Evolutionary conservation across 148 eudicot species (phyloP), one percentile per base, ranked within the genome.

Genomic region (Simmondsia chinensis): DNA sequence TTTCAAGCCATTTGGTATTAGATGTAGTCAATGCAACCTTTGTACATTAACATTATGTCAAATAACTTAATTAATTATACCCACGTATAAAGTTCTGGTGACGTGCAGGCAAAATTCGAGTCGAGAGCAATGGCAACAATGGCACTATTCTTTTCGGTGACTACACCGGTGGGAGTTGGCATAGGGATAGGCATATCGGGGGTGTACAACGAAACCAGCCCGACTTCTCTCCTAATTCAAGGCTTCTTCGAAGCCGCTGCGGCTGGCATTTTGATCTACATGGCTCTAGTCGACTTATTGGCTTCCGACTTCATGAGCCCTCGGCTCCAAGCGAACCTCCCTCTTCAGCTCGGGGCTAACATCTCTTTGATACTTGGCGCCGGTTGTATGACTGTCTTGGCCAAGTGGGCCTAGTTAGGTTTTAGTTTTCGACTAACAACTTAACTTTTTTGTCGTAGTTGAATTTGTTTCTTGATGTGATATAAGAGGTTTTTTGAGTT

Each of bases 241-340:
- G 91, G 91, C 22, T 19, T 74, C 0, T 71, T 82, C 22, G 71
- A 72, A 13, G 56, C 91, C 0, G 82, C 72, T 2, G 78, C 91
- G 0, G 71, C 82, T 0, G 91, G 91, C 15, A 82, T 82, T 20
- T 56, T 82, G 33, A 66, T 77, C 8, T 82, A 82, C 45, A 82
- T 82, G 91, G 76, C 84, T n/a, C 73, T 82, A 1, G 91, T 82
- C 21, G 91, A 78, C 54, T 43, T 82, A 39, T 52, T 82, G 16
- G 91, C 91, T 1, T 64, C 84, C 11, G 91, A 82, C 41, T 82
- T 82, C 51, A 74, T 77, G 91, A 70, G 61, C 46, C 74, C 80
- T 13, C 77, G 71, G 60, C 64, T 82, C 69, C 82, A 77, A 13
- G 61, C 47, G 20, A 82, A 70, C 39, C 30, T 46, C 6, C 68